Conservation (phyloP, 495 filamentous ascomycete genomes). For the Aspergillus leporis region DNA sequence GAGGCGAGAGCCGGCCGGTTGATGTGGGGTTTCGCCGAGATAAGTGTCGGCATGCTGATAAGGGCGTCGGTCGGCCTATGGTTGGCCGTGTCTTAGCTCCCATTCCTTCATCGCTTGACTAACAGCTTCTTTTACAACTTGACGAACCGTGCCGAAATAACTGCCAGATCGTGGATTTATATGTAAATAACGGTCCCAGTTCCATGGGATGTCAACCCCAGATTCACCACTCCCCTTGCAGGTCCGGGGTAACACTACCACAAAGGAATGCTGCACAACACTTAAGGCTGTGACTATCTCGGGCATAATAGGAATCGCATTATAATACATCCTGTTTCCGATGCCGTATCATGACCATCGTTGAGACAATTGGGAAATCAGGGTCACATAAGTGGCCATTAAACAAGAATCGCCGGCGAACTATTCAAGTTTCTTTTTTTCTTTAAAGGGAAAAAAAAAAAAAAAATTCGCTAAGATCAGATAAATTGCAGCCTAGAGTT, state of each 20-base stretch:
- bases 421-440: too few relatives aligned
- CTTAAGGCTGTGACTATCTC: too few relatives aligned
- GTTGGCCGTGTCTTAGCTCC: constrained; percentile 4
- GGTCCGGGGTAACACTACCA: not conserved
- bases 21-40: constrained; percentile 15
- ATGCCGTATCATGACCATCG: too few relatives aligned
- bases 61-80: constrained; percentile 16
- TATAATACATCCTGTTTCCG: too few relatives aligned
- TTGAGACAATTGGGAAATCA: too few relatives aligned
- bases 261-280: not conserved
- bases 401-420: not conserved
- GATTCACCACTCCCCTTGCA: not conserved
- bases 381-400: not conserved
- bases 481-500: constrained; percentile 1
- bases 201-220: not conserved
- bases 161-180: not conserved
- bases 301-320: too few relatives aligned
- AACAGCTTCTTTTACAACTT: constrained; percentile 16
- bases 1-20: constrained; percentile 15
- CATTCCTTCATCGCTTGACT: constrained; percentile 18
- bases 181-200: not conserved
- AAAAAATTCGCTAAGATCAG: not conserved
- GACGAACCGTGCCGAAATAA: not conserved
- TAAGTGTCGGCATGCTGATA: constrained; percentile 22
- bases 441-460: too few relatives aligned